phyloP scores from a whole-genome alignment of 208 protist species.

The Trypanosoma theileri region DNA sequence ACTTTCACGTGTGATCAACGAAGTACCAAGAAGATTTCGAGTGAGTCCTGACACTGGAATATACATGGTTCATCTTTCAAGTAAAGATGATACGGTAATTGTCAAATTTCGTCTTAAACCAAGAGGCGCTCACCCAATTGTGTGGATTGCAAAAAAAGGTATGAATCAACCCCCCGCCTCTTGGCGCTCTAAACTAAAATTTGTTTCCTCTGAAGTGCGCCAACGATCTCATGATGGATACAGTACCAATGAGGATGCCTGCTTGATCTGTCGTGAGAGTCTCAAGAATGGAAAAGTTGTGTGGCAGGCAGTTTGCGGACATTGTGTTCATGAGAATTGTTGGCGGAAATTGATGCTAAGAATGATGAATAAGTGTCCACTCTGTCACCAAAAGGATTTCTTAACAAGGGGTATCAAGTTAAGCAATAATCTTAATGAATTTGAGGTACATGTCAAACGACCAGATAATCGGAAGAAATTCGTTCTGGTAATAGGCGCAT shows the following conservation, averaged over 20 bases:
- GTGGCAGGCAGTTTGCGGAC: conserved; percentile 57
- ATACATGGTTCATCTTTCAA: conserved; percentile 24
- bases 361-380: conserved; percentile 43
- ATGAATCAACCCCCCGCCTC: conserved; percentile 12
- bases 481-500: conserved; percentile 43
- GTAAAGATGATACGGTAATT: conserved; percentile 20
- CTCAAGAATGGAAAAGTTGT: conserved; percentile 38
- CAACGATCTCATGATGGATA: conserved; percentile 1
- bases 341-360: conserved; percentile 47
- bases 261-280: conserved; percentile 47
- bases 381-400: conserved; percentile 48
- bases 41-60: conserved; percentile 41
- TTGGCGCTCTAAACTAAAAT: conserved; percentile 19
- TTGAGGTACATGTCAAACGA: conserved; percentile 33
- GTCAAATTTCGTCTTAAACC: conserved; percentile 40
- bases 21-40: conserved; percentile 30
- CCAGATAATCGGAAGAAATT: conserved; percentile 26
- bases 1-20: conserved; percentile 22
- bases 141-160: conserved; percentile 37
- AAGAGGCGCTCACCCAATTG: conserved; percentile 51
- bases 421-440: conserved; percentile 38
- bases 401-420: conserved; percentile 31
- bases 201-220: neutral
- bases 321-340: conserved; percentile 71
- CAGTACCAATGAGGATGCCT: conserved; percentile 34